Evolutionary conservation across 768 basidiomycete genomes (phyloP).

Genomic region (Lactarius psammicola): DNA sequence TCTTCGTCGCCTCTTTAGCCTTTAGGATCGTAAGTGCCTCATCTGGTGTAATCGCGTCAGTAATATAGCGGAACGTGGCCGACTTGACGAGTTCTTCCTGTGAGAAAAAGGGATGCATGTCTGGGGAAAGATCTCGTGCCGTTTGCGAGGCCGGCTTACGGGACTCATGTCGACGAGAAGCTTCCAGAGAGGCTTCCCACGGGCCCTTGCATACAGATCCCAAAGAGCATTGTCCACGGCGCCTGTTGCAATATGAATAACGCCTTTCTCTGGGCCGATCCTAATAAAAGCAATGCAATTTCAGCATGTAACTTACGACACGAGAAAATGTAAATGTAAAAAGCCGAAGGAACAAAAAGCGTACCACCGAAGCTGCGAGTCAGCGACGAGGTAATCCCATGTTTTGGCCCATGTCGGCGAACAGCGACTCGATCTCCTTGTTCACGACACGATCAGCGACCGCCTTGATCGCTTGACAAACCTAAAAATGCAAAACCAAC

Average conservation of each 20-base stretch:
- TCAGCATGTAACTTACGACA: too few relatives aligned
- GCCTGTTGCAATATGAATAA: slow-evolving; percentile 86
- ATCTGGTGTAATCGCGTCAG: slow-evolving; percentile 88
- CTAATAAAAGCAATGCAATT: slow-evolving; percentile 36
- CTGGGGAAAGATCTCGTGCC: not conserved
- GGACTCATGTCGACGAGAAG: slow-evolving; percentile 89
- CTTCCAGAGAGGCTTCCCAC: slow-evolving; percentile 91
- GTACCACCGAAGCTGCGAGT: slow-evolving; percentile 89
- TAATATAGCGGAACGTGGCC: slow-evolving; percentile 84
- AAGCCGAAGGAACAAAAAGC: slow-evolving; percentile 33
- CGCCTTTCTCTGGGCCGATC: slow-evolving; percentile 95
- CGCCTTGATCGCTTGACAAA: slow-evolving; percentile 76
- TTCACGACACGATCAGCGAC: slow-evolving; percentile 82
- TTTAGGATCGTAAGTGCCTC: slow-evolving; percentile 85
- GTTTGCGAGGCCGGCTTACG: slow-evolving; percentile 36
- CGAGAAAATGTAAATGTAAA: too few relatives aligned
- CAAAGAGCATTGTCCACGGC: slow-evolving; percentile 92
- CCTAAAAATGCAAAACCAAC: slow-evolving; percentile 41
- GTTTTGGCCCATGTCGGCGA: slow-evolving; percentile 88
- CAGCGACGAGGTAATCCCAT: slow-evolving; percentile 83
- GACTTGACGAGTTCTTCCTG: slow-evolving; percentile 79
- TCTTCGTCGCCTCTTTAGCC: slow-evolving; percentile 71
- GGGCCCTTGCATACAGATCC: slow-evolving; percentile 85
- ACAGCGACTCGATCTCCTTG: slow-evolving; percentile 76
- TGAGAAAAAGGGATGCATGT: not conserved